Base-by-base conservation (phyloP, 148 eudicot genomes). In the Tetragonia tetragonoides region DNA sequence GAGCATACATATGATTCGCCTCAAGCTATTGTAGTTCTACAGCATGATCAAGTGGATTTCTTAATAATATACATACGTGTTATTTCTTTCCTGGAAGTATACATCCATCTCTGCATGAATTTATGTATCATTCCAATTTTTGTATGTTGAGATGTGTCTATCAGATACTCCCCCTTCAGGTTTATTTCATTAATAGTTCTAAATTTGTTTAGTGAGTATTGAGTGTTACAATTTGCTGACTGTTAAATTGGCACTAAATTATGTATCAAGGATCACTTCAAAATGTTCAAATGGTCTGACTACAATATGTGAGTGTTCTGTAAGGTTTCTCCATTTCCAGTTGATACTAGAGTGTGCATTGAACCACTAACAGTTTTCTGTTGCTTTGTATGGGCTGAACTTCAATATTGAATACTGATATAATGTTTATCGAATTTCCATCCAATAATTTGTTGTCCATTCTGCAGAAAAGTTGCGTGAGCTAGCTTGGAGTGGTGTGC, bases 401-500 rank as follows among this genome's bases (percentile, higher is more conserved):
- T 41, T 38, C 12, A 10, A 15, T 37, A 15, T 53, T 59, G 18
- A 28, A 38, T 73, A 21, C 21, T 18, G 2, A 7, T 3, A 47
- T 64, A 40, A 28, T 44, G 66, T 74, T 41, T 10, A 71, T 64
- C 28, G 57, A 63, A 12, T 41, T 54, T 9, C 24, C 63, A 10
- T 60, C 44, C 65, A 4, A 51, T 75, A 24, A 23, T 77, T 63
- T 74, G 18, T 61, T 6, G 77, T 76, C 64, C 57, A 14, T 79
- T 70, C 51, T 85, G 80, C 87, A 95, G 98, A 95, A 21, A 95
- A 92, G 73, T 73, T 95, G 73, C 97, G 97, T 61, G 91, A 87
- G 79, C 81, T 95, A 77, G 91, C 98, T 62, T 95, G 98, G 98
- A 95, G 86, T 88, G 98, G 98, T 15, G 91, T 95, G 75, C 98